Evolutionary conservation across 805 yeast genomes (phyloP).

Genomic region (Sungouiozyma ichnusensis): DNA sequence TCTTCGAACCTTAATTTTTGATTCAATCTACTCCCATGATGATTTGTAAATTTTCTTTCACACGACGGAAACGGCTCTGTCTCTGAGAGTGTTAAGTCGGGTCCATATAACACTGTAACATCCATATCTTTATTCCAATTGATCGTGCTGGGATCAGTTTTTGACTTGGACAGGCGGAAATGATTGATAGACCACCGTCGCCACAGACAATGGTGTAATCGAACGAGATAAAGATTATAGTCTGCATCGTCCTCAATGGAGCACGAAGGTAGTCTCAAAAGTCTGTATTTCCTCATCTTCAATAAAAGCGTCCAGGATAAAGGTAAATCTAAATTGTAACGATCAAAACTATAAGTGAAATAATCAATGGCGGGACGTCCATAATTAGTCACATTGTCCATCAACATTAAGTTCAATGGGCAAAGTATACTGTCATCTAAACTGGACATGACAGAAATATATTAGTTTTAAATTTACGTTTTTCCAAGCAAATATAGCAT

Average conservation of each 20-base stretch:
- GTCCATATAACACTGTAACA: constrained; percentile 93
- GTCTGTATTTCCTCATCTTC: constrained; percentile 30
- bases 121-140: constrained; percentile 94
- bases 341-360: constrained; percentile 13
- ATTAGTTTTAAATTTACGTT: too few relatives aligned
- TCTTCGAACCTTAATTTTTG: background rate
- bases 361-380: constrained; percentile 21
- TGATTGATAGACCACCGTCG: constrained; percentile 90
- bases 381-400: constrained; percentile 22
- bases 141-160: constrained; percentile 71
- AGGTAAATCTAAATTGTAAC: constrained; percentile 7
- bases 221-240: constrained; percentile 21
- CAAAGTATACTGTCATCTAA: constrained; percentile 21
- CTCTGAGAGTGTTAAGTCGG: constrained; percentile 26
- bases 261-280: constrained; percentile 22
- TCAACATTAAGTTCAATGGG: constrained; percentile 16
- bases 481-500: too few relatives aligned
- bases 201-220: constrained; percentile 82
- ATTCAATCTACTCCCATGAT: background rate
- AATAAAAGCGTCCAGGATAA: constrained; percentile 32
- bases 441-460: constrained; percentile 11
- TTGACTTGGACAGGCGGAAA: constrained; percentile 40
- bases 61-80: background rate
- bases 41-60: background rate
- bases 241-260: constrained; percentile 23